Evolutionary conservation across 331 rosid genomes (phyloP).

Genomic region (Malus hybrid): DNA sequence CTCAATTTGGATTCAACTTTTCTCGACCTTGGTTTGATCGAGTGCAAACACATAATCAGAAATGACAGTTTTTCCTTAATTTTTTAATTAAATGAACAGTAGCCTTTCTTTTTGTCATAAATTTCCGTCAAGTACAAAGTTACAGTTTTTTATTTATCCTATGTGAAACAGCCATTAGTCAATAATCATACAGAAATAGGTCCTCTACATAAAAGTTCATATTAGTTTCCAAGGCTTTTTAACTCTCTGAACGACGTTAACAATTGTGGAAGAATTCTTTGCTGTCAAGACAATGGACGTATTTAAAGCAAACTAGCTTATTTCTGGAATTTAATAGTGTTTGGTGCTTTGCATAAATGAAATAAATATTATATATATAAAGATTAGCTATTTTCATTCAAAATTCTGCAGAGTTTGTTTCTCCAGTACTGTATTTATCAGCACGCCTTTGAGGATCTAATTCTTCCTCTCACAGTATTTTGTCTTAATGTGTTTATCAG

Average conservation of each 20-base stretch:
- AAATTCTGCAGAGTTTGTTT: neutral
- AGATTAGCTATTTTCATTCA: neutral
- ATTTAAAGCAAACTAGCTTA: neutral
- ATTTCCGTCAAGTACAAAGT: neutral
- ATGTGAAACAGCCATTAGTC: neutral
- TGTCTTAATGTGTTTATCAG: constrained; percentile 41
- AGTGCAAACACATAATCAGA: neutral
- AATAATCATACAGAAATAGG: neutral
- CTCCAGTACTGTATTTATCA: neutral
- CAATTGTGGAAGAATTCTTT: neutral
- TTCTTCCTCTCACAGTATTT: constrained; percentile 2
- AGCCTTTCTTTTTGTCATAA: neutral
- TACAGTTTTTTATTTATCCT: neutral
- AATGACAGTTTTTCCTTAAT: neutral
- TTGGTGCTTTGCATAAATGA: neutral
- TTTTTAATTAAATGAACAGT: neutral
- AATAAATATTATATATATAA: neutral
- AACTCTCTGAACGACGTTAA: neutral
- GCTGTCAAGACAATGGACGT: neutral
- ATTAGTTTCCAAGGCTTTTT: neutral
- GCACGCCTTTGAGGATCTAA: too few relatives aligned
- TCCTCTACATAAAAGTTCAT: neutral
- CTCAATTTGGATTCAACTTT: neutral
- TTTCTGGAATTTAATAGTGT: neutral
- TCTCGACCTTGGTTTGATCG: neutral